These are phyloP conservation scores for Aspergillus conjunctus DNA, from an alignment of 495 filamentous ascomycete species.

Conservation along the genomic window DNA sequence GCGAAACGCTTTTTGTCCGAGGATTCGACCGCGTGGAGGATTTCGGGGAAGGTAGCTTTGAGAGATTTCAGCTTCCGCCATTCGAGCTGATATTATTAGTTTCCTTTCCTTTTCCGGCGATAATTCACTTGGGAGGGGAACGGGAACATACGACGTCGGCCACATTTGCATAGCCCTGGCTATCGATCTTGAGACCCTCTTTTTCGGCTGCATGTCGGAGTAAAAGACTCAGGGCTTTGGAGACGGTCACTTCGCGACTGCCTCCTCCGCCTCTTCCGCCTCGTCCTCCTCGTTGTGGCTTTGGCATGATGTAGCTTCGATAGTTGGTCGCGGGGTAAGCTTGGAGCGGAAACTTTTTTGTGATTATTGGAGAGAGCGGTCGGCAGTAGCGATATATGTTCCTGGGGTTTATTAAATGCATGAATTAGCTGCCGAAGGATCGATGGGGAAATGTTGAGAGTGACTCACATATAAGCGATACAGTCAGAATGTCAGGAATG, in stretches of 20 bases:
- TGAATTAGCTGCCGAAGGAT: background rate
- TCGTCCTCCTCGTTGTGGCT: conserved; percentile 14
- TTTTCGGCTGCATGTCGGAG: conserved; percentile 82
- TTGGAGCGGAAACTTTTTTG: too few species aligned
- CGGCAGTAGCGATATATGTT: background rate
- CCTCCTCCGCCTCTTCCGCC: conserved; percentile 26
- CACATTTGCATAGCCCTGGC: conserved; percentile 78
- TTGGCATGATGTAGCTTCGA: conserved; percentile 4
- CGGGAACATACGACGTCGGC: conserved; percentile 67
- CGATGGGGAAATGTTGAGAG: background rate
- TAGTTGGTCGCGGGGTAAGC: background rate
- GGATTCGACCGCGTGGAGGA: conserved; percentile 65
- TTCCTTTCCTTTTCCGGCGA: conserved; percentile 1
- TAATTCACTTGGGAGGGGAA: background rate
- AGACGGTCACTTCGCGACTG: conserved; percentile 65
- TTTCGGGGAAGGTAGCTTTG: conserved; percentile 70
- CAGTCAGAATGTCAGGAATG: background rate
- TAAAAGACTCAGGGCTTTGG: conserved; percentile 76
- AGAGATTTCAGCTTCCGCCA: conserved; percentile 70
- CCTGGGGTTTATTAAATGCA: background rate
- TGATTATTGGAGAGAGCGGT: background rate
- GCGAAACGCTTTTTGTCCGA: conserved; percentile 93
- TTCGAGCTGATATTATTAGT: conserved; percentile 56
- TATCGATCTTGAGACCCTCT: conserved; percentile 74
- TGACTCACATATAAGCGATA: background rate